Evolutionary conservation across 805 yeast genomes (phyloP).

Genomic region (Starmera quercuum): DNA sequence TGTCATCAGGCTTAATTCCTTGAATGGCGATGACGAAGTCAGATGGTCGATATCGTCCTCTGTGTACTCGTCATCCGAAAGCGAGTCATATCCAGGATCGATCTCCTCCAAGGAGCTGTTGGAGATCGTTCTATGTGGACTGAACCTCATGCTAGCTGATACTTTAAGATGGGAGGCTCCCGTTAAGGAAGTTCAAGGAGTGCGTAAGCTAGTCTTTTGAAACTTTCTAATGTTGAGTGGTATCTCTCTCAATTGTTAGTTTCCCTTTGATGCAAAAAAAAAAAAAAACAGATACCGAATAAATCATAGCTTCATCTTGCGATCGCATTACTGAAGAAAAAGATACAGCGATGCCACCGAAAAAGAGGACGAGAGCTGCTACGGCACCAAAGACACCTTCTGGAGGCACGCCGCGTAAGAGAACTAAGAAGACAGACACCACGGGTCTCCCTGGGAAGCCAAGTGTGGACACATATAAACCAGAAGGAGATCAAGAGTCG

Average conservation of each 20-base stretch:
- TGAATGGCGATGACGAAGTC: slow-evolving; percentile 13
- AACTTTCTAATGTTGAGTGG: too few relatives aligned
- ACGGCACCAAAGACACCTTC: neutral
- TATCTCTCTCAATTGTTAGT: too few relatives aligned
- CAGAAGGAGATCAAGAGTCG: neutral
- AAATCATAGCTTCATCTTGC: too few relatives aligned
- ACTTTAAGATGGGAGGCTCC: too few relatives aligned
- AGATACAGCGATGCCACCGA: slow-evolving; percentile 4
- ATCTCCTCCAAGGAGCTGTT: slow-evolving; percentile 1
- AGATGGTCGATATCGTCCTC: neutral
- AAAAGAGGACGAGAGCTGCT: slow-evolving; percentile 3
- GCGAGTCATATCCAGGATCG: slow-evolving; percentile 5
- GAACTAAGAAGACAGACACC: neutral
- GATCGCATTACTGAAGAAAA: too few relatives aligned
- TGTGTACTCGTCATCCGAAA: slow-evolving; percentile 4
- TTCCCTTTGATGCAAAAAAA: too few relatives aligned
- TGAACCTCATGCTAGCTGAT: slow-evolving; percentile 10
- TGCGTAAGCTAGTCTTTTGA: too few relatives aligned
- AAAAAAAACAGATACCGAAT: too few relatives aligned
- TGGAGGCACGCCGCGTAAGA: neutral
- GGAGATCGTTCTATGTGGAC: slow-evolving; percentile 8
- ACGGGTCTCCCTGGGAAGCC: neutral
- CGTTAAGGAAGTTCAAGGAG: too few relatives aligned
- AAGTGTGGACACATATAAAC: slow-evolving; percentile 6
- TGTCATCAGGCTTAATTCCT: slow-evolving; percentile 6